These are phyloP conservation scores for Monosporascus ibericus DNA, from an alignment of 2,329 filamentous ascomycete genomes.

Conservation along the genomic window DNA sequence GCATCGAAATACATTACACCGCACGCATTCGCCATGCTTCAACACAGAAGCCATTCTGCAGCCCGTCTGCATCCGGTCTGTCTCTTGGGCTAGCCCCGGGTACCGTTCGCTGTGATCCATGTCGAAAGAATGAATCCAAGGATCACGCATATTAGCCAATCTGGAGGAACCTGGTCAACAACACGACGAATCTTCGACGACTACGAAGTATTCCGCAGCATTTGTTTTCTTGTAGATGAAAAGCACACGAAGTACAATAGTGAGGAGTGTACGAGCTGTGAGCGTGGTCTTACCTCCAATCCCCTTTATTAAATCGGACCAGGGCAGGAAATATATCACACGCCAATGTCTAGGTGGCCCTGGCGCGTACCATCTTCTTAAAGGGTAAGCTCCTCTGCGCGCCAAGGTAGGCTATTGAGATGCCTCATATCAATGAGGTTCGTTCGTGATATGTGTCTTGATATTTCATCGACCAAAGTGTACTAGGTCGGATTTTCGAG, in stretches of 20 bases:
- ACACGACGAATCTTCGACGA: not conserved
- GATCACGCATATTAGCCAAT: not conserved
- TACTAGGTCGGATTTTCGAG: not conserved
- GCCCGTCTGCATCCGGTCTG: not conserved
- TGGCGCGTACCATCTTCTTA: not conserved
- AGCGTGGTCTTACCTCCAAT: no score
- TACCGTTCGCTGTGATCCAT: not conserved
- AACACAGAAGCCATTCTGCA: not conserved
- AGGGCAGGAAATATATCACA: no score
- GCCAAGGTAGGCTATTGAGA: not conserved
- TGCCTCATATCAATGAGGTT: not conserved
- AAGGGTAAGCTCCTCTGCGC: not conserved
- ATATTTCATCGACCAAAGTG: not conserved
- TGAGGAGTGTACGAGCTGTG: no score
- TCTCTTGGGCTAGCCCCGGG: not conserved
- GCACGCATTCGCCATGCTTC: not conserved
- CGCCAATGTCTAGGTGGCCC: no score
- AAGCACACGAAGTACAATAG: not conserved
- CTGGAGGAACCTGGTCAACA: not conserved
- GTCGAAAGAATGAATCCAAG: not conserved
- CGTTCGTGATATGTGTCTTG: not conserved
- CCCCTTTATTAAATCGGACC: no score
- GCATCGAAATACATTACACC: no score
- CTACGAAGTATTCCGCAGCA: not conserved
- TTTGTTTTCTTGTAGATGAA: not conserved